phyloP scores from a whole-genome alignment of 768 basidiomycete genomes.

The Amanita muscaria region DNA sequence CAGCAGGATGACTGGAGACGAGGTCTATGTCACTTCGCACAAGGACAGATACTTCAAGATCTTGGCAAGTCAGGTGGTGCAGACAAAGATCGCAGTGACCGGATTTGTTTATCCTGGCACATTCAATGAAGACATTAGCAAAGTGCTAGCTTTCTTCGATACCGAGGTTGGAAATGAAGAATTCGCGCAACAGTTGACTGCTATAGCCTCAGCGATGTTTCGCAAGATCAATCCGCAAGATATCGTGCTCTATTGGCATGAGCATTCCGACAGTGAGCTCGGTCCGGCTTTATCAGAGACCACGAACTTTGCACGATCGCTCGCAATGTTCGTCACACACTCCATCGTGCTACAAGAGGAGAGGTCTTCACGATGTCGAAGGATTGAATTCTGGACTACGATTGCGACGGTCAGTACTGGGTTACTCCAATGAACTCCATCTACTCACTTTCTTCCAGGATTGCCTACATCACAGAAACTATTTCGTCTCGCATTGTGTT shows the following conservation, averaged over 20 bases:
- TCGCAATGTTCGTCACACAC: slow-evolving; percentile 34
- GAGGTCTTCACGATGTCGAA: slow-evolving; percentile 16
- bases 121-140: slow-evolving; percentile 15
- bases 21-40: slow-evolving; percentile 1
- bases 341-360: slow-evolving; percentile 19
- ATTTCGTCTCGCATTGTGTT: slow-evolving; percentile 32
- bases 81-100: slow-evolving; percentile 13
- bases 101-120: slow-evolving; percentile 18
- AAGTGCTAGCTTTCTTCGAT: slow-evolving; percentile 25
- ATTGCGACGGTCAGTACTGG: slow-evolving; percentile 29
- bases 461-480: slow-evolving; percentile 39
- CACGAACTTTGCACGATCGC: slow-evolving; percentile 25
- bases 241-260: slow-evolving; percentile 29
- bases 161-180: slow-evolving; percentile 29
- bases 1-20: slow-evolving; percentile 6
- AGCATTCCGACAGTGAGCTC: slow-evolving; percentile 4
- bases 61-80: neutral
- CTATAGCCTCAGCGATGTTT: slow-evolving; percentile 28
- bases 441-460: slow-evolving; percentile 21
- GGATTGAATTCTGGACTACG: slow-evolving; percentile 37
- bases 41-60: neutral
- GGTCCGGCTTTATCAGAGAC: slow-evolving; percentile 14
- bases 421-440: neutral
- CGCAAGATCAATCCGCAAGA: slow-evolving; percentile 33
- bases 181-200: slow-evolving; percentile 38